Base-by-base conservation (phyloP, 768 basidiomycete genomes). In the Boletus sensibilis region DNA sequence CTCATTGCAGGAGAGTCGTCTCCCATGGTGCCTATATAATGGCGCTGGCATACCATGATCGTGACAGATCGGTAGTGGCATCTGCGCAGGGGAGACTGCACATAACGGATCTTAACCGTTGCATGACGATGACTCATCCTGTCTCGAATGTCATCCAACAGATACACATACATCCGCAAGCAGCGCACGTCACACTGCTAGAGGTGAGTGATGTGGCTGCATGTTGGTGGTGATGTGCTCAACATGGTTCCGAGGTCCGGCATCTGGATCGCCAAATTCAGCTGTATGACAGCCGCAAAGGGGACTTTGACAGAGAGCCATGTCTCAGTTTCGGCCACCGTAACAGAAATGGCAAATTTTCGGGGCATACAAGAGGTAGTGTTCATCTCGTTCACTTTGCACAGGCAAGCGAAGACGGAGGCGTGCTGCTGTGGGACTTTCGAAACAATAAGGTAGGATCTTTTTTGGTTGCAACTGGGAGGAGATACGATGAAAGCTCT, bases 251-350 rank as follows among this genome's bases (percentile, higher is more conserved):
- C 50, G 62, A 83, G 82, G 72, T 83, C 53, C 74, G 77, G 57
- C 78, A 79, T 64, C 71, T 79, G 51, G 78, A 81, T 58, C 68
- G 70, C 44, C 82, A 84, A 65, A 72, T 82, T 20, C 74, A 78
- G 50, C 58, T 82, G 37, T 84, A 73, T 59, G 84, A 84, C 61
- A 62, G 67, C 47, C 74, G 81, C 50, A 72, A 63, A 55, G 67
- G 66, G 27, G 68, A 68, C 29, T 80, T 80, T 57, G 64, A 71
- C 59, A 64, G 73, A 56, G 55, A 68, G 38, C 75, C 82, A 44
- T 74, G 74, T 61, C 62, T 77, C 52, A 69, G 72, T 58, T 82
- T 84, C 61, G 78, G 83, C 7, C 69, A 74, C 50, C 74, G 74
- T 43, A 58, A 69, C 52, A 56, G 61, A 50, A 59, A 53, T 53